phyloP scores from a whole-genome alignment of 176 grass and related monocot species.

The Musa itinerans region DNA sequence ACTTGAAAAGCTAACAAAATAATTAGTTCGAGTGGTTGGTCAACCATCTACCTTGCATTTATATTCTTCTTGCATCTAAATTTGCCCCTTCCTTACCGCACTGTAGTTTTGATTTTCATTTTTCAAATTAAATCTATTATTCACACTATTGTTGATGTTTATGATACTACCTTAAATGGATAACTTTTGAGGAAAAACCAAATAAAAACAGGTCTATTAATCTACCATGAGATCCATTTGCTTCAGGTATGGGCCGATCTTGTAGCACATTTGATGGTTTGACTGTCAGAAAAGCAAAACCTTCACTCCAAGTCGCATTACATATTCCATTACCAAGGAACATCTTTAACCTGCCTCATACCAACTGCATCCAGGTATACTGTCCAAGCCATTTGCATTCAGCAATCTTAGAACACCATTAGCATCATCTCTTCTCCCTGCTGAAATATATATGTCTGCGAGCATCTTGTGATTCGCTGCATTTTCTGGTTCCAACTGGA shows the following conservation, averaged over 20 bases:
- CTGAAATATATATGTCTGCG: slow-evolving; percentile 60
- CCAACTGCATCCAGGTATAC: slow-evolving; percentile 52
- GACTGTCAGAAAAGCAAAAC: neutral
- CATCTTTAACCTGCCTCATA: slow-evolving; percentile 29
- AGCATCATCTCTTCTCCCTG: slow-evolving; percentile 47
- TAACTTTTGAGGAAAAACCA: neutral
- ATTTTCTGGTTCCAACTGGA: slow-evolving; percentile 56
- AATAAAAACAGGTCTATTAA: neutral
- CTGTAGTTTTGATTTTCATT: no score
- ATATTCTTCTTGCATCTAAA: neutral
- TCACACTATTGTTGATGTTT: no score
- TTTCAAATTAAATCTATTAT: no score
- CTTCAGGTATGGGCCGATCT: neutral
- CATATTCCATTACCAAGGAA: neutral
- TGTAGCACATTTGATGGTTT: neutral
- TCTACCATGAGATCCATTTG: neutral
- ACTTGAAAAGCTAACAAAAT: neutral
- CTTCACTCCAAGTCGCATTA: neutral
- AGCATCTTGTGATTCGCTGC: slow-evolving; percentile 61
- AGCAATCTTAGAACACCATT: slow-evolving; percentile 27
- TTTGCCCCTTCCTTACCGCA: no score
- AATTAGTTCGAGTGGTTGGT: neutral
- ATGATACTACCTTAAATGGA: neutral
- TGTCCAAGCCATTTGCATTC: slow-evolving; percentile 27
- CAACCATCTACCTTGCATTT: neutral